Percentiles rank a stretch among this genome's conserved stretches.
Conservation (phyloP, 345 rosid species). For the Aurinia saxatilis region DNA sequence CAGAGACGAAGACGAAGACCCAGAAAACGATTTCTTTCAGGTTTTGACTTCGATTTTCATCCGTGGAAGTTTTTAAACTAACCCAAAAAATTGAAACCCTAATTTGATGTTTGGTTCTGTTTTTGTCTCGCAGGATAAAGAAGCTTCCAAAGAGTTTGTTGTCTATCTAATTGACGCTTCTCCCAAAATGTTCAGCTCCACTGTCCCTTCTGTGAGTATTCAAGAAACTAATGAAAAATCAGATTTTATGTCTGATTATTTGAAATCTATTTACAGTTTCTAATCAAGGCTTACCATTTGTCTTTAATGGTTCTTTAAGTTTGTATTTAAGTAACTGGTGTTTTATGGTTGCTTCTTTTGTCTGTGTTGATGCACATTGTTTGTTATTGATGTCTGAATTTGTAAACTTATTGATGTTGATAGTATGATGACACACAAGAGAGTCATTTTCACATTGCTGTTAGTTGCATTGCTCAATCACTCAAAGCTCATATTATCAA, state of each 20-base stretch:
- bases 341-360: background rate
- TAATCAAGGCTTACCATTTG: background rate
- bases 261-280: background rate
- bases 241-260: background rate
- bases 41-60: constrained; percentile 24
- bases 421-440: constrained; percentile 61
- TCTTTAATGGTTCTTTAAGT: background rate
- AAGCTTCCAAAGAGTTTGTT: constrained; percentile 58
- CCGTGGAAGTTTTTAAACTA: background rate
- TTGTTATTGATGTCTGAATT: background rate
- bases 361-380: background rate
- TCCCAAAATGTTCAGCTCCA: constrained; percentile 67
- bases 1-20: constrained; percentile 79
- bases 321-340: background rate
- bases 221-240: background rate
- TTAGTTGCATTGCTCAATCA: constrained; percentile 62
- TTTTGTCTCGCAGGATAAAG: constrained; percentile 42
- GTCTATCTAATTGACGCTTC: constrained; percentile 87
- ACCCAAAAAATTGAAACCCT: background rate
- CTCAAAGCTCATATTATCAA: constrained; percentile 78
- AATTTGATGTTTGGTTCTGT: background rate
- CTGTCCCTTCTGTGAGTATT: constrained; percentile 45
- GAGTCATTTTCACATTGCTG: constrained; percentile 62
- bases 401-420: constrained; percentile 10
- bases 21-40: constrained; percentile 50